Evolutionary conservation across 2,329 filamentous ascomycete genomes (phyloP), one percentile per base, ranked within the genome.

Genomic region (Microascus cirrosus): DNA sequence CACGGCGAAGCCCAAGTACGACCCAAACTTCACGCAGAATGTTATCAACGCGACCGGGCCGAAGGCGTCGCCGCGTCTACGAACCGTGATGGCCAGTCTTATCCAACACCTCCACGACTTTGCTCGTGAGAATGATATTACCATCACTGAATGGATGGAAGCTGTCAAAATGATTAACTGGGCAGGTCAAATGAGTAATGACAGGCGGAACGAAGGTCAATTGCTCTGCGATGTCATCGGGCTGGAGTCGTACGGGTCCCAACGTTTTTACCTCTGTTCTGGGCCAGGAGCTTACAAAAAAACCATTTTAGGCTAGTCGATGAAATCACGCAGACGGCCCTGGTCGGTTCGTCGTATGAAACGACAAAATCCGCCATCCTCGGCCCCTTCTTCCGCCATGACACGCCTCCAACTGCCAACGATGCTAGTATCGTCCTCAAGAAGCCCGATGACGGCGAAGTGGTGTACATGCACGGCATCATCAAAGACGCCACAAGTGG

Each of bases 61-160:
- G 62, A 82, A 86, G 61, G 85, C 87, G 11, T 75, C 80, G 62
- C 83, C 87, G 35, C 81, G 89, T 50, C 79, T 86, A 65, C 81
- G 85, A 60, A 76, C 84, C 64, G 79, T 93, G 68, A 79, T 93
- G 74, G 70, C 79, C 54, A 79, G 81, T 34, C 73, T 92, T 60
- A 84, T 92, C 67, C 77, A 76, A 58, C 89, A 93, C 73, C 76
- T 93, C 58, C 89, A 94, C 72, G 88, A 90, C 71, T 93, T 93
- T 70, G 83, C 85, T 45, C 84, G 88, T 54, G 89, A 94, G 69
- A 83, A 89, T 61, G 82, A 91, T 68, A 81, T 94, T 59, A 92
- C 87, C 8, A 78, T 83, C n/a, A 86, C 87, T 59, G 89, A 94
- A 74, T 92, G 87, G 89, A 80, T 88, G 73, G 74, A 80, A 10